Conservation (phyloP, 1,139 yeast species). For the Protomyces pachydermus region DNA sequence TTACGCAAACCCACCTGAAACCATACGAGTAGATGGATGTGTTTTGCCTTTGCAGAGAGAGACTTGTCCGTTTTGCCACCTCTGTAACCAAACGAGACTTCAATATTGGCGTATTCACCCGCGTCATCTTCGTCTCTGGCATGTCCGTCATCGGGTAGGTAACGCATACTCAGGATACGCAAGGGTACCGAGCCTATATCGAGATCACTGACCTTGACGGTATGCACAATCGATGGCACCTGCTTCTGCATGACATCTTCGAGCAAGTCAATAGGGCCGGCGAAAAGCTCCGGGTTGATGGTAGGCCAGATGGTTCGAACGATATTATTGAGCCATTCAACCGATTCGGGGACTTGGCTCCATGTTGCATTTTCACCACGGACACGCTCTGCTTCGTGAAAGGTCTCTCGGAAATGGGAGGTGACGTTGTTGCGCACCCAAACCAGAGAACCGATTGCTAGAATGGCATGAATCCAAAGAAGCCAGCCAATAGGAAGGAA, state of each 20-base stretch:
- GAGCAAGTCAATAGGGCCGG: constrained; percentile 23
- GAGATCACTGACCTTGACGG: constrained; percentile 26
- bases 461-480: constrained; percentile 9
- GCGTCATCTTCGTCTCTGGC: constrained; percentile 18
- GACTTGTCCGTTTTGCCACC: constrained; percentile 20
- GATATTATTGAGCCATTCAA: constrained; percentile 28
- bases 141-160: constrained; percentile 20
- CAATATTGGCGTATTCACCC: constrained; percentile 27
- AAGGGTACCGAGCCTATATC: constrained; percentile 26
- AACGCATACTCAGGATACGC: constrained; percentile 26
- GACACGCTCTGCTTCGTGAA: constrained; percentile 23
- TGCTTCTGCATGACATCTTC: constrained; percentile 30
- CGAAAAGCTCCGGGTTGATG: constrained; percentile 28
- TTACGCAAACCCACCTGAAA: constrained; percentile 27
- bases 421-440: neutral
- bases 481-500: constrained; percentile 10
- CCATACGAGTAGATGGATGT: constrained; percentile 24
- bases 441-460: constrained; percentile 2
- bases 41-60: constrained; percentile 13
- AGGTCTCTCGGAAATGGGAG: neutral
- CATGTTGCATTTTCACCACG: constrained; percentile 26
- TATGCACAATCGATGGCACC: constrained; percentile 26
- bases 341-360: constrained; percentile 25
- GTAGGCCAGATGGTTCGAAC: constrained; percentile 25
- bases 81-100: constrained; percentile 25